Evolutionary conservation across 331 rosid genomes (phyloP).

Genomic region (Rhamnella rubrinervis): DNA sequence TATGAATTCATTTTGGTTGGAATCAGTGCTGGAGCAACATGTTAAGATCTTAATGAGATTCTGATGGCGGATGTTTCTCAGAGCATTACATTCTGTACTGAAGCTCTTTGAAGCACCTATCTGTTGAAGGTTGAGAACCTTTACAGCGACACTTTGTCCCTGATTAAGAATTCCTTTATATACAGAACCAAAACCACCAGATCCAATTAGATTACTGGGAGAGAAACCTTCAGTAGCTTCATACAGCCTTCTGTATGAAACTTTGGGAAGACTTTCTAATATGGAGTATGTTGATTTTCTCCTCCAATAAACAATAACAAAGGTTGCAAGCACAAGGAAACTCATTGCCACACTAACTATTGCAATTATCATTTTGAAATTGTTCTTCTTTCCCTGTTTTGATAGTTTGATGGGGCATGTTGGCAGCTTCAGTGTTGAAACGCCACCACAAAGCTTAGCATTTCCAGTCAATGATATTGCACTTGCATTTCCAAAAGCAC

Average conservation of each 20-base stretch:
- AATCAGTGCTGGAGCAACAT: constrained; percentile 43
- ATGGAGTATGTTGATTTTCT: background rate
- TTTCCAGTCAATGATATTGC: constrained; percentile 23
- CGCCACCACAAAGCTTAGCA: constrained; percentile 32
- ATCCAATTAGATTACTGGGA: constrained; percentile 27
- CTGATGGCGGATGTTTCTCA: too few relatives aligned
- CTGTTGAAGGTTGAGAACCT: constrained; percentile 38
- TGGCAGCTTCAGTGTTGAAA: constrained; percentile 13
- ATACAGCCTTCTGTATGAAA: constrained; percentile 30
- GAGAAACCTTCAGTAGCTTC: constrained; percentile 37
- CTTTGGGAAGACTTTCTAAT: background rate
- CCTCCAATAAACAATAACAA: constrained; percentile 11
- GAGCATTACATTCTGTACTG: constrained; percentile 39
- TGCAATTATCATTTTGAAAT: constrained; percentile 1
- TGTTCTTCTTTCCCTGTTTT: background rate
- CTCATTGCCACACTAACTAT: background rate
- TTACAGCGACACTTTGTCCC: constrained; percentile 30
- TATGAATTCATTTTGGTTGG: constrained; percentile 44
- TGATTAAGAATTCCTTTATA: constrained; percentile 20
- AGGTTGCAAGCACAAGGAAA: background rate
- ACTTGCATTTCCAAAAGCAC: constrained; percentile 22
- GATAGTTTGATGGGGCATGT: constrained; percentile 2
- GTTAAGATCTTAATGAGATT: constrained; percentile 21
- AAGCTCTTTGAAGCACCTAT: constrained; percentile 45
- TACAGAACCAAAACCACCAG: constrained; percentile 18